These are phyloP conservation scores for Sclerotinia nivalis DNA, from an alignment of 2,329 filamentous ascomycete species.

Conservation along the genomic window DNA sequence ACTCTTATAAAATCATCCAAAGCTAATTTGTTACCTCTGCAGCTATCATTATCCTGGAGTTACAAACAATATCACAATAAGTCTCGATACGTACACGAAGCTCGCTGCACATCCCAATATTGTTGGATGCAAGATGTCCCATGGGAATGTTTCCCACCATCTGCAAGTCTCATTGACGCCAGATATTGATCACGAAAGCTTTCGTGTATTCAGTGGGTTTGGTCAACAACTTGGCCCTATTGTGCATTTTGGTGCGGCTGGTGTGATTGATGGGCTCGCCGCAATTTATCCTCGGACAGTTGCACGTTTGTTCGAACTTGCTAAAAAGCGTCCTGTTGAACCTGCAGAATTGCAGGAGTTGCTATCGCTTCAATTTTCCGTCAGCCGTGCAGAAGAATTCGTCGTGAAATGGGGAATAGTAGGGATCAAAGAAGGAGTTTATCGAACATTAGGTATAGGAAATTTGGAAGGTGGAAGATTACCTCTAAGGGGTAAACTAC, in stretches of 20 bases:
- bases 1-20: not conserved
- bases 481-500: conserved; percentile 57
- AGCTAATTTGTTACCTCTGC: conserved; percentile 1
- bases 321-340: conserved; percentile 42
- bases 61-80: conserved; percentile 61
- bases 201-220: conserved; percentile 56
- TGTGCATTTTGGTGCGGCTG: conserved; percentile 17
- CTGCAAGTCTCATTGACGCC: conserved; percentile 60
- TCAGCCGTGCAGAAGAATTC: conserved; percentile 60
- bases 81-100: conserved; percentile 54
- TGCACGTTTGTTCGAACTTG: conserved; percentile 54
- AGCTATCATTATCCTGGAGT: conserved; percentile 60
- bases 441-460: conserved; percentile 56
- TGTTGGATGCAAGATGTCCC: conserved; percentile 66
- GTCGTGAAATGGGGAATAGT: conserved; percentile 55
- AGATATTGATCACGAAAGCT: conserved; percentile 56
- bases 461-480: conserved; percentile 57
- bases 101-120: conserved; percentile 64
- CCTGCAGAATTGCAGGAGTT: conserved; percentile 49
- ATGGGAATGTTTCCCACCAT: conserved; percentile 63
- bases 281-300: conserved; percentile 62
- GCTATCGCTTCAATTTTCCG: conserved; percentile 54
- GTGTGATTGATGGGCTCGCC: conserved; percentile 64
- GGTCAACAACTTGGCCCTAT: conserved; percentile 16
- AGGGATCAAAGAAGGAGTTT: conserved; percentile 63